These are phyloP conservation scores for Ustilago nuda DNA, from an alignment of 1,284 basidiomycete genomes.

Conservation along the genomic window DNA sequence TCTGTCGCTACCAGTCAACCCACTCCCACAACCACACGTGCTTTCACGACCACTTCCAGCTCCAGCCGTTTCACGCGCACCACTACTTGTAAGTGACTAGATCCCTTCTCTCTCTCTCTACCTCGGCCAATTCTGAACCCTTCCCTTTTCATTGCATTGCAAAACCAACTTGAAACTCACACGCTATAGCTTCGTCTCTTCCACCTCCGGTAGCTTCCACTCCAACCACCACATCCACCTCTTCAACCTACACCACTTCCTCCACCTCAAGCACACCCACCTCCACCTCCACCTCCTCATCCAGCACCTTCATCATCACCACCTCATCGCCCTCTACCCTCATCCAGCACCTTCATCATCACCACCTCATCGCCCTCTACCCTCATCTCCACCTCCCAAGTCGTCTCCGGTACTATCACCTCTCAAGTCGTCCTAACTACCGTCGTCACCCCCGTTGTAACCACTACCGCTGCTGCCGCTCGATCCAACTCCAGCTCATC, in stretches of 20 bases:
- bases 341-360: conserved; percentile 24
- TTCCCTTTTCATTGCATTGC: background rate
- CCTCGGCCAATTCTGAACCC: conserved; percentile 9
- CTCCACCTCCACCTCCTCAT: conserved; percentile 22
- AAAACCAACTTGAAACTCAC: background rate
- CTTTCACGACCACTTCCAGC: conserved; percentile 10
- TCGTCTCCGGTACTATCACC: conserved; percentile 46
- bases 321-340: conserved; percentile 43
- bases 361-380: conserved; percentile 45
- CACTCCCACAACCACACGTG: conserved; percentile 11
- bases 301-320: conserved; percentile 31
- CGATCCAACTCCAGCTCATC: conserved; percentile 25
- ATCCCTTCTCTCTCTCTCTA: background rate
- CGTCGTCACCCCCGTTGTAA: conserved; percentile 37
- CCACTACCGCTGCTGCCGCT: conserved; percentile 27
- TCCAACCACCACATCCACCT: conserved; percentile 21
- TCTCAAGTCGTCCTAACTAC: conserved; percentile 41
- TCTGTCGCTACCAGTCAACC: conserved; percentile 15
- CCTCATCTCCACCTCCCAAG: conserved; percentile 32
- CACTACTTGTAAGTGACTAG: conserved; percentile 24
- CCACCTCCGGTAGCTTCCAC: conserved; percentile 23
- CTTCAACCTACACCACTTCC: conserved; percentile 13
- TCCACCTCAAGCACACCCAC: conserved; percentile 27
- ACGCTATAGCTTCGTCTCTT: conserved; percentile 14
- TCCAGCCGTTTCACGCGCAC: conserved; percentile 11